Evolutionary conservation across 2,329 filamentous ascomycete genomes (phyloP).

Genomic region (Monosporascus sp.): DNA sequence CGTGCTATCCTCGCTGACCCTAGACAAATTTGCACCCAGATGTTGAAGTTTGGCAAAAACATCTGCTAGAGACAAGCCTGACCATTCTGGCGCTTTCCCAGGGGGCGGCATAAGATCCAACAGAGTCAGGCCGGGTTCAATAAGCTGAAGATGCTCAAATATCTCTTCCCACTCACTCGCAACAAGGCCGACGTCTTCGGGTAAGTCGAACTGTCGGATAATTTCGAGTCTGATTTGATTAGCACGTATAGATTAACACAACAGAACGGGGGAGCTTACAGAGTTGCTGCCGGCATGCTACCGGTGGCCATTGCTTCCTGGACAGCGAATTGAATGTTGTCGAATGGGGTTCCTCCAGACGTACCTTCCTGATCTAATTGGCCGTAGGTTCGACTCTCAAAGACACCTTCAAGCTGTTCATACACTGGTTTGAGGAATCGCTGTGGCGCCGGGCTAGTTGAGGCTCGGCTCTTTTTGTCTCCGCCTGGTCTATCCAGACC

Average conservation of each 20-base stretch:
- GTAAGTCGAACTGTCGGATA: constrained; percentile 9
- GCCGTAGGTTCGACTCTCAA: not conserved
- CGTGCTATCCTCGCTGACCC: not conserved
- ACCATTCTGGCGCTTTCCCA: constrained; percentile 4
- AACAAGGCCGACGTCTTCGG: constrained; percentile 8
- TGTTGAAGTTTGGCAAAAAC: constrained; percentile 12
- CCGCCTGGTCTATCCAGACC: not conserved
- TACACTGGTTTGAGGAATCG: constrained; percentile 17
- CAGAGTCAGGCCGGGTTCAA: constrained; percentile 15
- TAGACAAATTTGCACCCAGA: constrained; percentile 4
- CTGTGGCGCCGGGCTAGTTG: not conserved
- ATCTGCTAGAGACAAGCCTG: constrained; percentile 14
- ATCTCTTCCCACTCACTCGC: constrained; percentile 19
- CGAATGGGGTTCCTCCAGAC: constrained; percentile 12
- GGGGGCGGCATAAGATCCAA: constrained; percentile 11
- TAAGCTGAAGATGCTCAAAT: constrained; percentile 16
- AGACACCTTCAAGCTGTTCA: constrained; percentile 10
- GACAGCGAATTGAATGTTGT: constrained; percentile 9
- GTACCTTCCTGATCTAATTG: not conserved
- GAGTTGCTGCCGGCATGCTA: constrained; percentile 13
- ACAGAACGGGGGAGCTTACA: constrained; percentile 13
- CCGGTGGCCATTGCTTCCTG: constrained; percentile 13
- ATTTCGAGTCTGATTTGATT: constrained; percentile 18
- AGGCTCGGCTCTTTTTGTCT: not conserved
- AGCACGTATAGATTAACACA: constrained; percentile 1